Base-by-base conservation (phyloP, 148 eudicot genomes). In the Spergularia bocconei region DNA sequence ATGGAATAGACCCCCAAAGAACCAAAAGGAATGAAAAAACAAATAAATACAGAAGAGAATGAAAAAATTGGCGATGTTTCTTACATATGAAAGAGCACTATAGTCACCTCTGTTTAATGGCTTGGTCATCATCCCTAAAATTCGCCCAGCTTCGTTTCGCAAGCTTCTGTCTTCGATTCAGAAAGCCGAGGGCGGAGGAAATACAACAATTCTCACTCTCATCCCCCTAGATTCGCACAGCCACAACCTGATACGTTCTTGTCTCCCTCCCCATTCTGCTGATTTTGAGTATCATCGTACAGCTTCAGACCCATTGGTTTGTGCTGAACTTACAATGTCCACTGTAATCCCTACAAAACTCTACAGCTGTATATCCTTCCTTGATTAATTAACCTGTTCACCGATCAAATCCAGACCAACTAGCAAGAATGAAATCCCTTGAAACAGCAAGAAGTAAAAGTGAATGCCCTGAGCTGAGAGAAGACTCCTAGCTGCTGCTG, bases 401-500 rank as follows among this genome's bases (percentile, higher is more conserved):
- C 98, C 98, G 13, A 95, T 95, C 83, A 95, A 78, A 75, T 95
- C 97, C 0, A 95, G 90, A 39, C 98, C 98, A 69, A 95, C 98
- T 33, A 95, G 86, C 65, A 95, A 77, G 85, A 95, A 95, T 0
- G 98, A 89, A 12, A 92, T 70, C 39, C 98, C 98, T 84, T 95
- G 98, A 70, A 95, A 95, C 17, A 95, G 96, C 84, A 95, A 80
- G 89, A 95, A 95, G 80, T 95, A 95, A 80, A 95, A 95, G 85
- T 95, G 98, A 74, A 95, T 87, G 63, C 98, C 98, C 81, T 95
- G 98, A 79, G 98, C 97, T 11, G 97, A 88, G 57, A 95, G 86
- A 44, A 95, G 88, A 70, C 98, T 95, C 73, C 98, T 82, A 48
- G 92, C 91, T 41, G 97, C 19, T 19, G 98, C 98, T 51, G 98